Conservation (phyloP, 2,329 filamentous ascomycete species). For the Alternaria novae-zelandiae region DNA sequence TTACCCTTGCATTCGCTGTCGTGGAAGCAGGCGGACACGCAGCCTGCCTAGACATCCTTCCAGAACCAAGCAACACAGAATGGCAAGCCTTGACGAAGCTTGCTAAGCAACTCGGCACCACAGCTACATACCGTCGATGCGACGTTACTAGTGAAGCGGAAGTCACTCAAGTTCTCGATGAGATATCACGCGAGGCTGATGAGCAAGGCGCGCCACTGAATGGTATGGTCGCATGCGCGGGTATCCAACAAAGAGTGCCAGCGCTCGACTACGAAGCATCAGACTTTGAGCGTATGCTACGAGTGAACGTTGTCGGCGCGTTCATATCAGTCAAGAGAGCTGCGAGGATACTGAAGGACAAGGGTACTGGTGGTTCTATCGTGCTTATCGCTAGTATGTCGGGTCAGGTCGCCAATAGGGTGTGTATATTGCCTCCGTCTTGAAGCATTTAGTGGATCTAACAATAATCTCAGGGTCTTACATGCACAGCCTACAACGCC, state of each 20-base stretch:
- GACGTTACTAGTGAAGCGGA: slow-evolving; percentile 57
- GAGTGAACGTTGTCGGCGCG: slow-evolving; percentile 48
- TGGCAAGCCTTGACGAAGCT: slow-evolving; percentile 54
- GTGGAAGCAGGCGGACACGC: slow-evolving; percentile 59
- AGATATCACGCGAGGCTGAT: slow-evolving; percentile 48
- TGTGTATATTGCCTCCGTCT: background rate
- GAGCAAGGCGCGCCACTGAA: slow-evolving; percentile 42
- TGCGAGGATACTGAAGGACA: slow-evolving; percentile 60
- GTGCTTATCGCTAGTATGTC: slow-evolving; percentile 59
- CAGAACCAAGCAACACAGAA: slow-evolving; percentile 47
- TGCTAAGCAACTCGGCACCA: slow-evolving; percentile 44
- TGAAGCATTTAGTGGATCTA: background rate
- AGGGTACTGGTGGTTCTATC: slow-evolving; percentile 64
- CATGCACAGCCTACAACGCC: slow-evolving; percentile 19
- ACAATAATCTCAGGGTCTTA: slow-evolving; percentile 9
- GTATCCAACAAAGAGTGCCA: slow-evolving; percentile 57
- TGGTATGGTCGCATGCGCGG: slow-evolving; percentile 56
- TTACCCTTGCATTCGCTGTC: slow-evolving; percentile 57
- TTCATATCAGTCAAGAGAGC: slow-evolving; percentile 46
- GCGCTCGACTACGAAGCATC: slow-evolving; percentile 56
- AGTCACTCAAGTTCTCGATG: slow-evolving; percentile 46
- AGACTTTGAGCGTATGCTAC: slow-evolving; percentile 44
- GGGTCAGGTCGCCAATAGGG: slow-evolving; percentile 20
- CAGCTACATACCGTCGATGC: slow-evolving; percentile 53
- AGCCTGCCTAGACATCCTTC: slow-evolving; percentile 57